These are phyloP conservation scores for Microbotryomycetes sp. DNA, from an alignment of 1,284 basidiomycete genomes.

Conservation along the genomic window DNA sequence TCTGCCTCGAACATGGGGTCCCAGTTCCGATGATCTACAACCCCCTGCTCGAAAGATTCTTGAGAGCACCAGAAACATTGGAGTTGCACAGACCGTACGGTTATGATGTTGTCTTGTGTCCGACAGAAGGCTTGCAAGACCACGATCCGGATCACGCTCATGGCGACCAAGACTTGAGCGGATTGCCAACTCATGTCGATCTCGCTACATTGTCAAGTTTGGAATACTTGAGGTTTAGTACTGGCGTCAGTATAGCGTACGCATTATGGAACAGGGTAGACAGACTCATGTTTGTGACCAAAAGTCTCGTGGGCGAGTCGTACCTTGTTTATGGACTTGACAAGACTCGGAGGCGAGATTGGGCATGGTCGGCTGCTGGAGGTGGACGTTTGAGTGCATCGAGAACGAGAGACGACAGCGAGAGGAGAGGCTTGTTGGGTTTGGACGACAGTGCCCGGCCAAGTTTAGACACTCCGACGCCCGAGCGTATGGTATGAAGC, in stretches of 20 bases:
- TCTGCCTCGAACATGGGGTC: conserved; percentile 1
- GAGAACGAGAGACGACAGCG: not conserved
- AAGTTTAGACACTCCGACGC: not conserved
- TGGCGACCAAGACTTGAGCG: conserved; percentile 13
- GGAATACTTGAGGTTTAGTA: conserved; percentile 28
- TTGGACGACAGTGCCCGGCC: not conserved
- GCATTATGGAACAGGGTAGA: conserved; percentile 18
- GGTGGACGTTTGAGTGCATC: not conserved
- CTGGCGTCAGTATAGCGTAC: conserved; percentile 20
- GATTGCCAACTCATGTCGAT: conserved; percentile 24
- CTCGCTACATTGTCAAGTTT: conserved; percentile 28
- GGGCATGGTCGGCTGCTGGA: not conserved
- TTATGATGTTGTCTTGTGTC: conserved; percentile 15
- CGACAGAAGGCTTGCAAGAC: not conserved
- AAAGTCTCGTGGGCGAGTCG: conserved; percentile 26
- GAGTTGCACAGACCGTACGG: conserved; percentile 11
- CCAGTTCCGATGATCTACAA: conserved; percentile 25
- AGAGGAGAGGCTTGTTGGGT: not conserved
- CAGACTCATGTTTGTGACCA: conserved; percentile 20
- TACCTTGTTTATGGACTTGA: conserved; percentile 30
- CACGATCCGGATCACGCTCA: not conserved
- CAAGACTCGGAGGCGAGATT: not conserved
- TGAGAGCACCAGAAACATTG: conserved; percentile 20
- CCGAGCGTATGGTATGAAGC: too few relatives aligned
- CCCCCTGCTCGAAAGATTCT: conserved; percentile 26